These are phyloP conservation scores for Claviceps africana DNA, from an alignment of 2,329 filamentous ascomycete genomes.

Conservation along the genomic window DNA sequence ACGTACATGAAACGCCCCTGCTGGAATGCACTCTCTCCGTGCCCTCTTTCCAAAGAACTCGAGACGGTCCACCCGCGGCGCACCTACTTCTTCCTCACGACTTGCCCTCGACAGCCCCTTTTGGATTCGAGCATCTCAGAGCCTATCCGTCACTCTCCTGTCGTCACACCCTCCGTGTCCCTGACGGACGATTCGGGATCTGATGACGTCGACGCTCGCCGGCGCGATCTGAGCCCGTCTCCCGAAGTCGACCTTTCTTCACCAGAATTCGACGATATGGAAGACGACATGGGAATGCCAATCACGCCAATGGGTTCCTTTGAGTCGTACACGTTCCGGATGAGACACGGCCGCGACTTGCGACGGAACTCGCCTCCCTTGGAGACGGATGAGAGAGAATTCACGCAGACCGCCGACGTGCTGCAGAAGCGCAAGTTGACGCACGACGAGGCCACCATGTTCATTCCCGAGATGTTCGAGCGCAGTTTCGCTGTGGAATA, in stretches of 20 bases:
- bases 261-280: constrained; percentile 66
- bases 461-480: constrained; percentile 16
- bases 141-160: constrained; percentile 23
- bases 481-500: constrained; percentile 19
- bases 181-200: constrained; percentile 34
- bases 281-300: constrained; percentile 45
- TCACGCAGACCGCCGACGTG: constrained; percentile 85
- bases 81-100: constrained; percentile 92
- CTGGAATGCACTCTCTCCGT: constrained; percentile 65
- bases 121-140: constrained; percentile 32
- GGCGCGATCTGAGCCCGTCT: constrained; percentile 68
- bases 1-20: constrained; percentile 77
- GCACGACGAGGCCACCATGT: constrained; percentile 23
- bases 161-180: constrained; percentile 76
- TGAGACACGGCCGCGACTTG: constrained; percentile 24
- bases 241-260: constrained; percentile 87
- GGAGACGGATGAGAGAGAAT: constrained; percentile 91
- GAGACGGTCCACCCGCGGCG: constrained; percentile 85
- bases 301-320: constrained; percentile 51
- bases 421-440: constrained; percentile 52
- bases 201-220: constrained; percentile 58
- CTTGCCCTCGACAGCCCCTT: constrained; percentile 68
- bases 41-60: constrained; percentile 83
- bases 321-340: constrained; percentile 27
- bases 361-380: constrained; percentile 76